These are phyloP conservation scores for Phaeotremella skinneri DNA, from an alignment of 768 basidiomycete genomes.

Conservation along the genomic window DNA sequence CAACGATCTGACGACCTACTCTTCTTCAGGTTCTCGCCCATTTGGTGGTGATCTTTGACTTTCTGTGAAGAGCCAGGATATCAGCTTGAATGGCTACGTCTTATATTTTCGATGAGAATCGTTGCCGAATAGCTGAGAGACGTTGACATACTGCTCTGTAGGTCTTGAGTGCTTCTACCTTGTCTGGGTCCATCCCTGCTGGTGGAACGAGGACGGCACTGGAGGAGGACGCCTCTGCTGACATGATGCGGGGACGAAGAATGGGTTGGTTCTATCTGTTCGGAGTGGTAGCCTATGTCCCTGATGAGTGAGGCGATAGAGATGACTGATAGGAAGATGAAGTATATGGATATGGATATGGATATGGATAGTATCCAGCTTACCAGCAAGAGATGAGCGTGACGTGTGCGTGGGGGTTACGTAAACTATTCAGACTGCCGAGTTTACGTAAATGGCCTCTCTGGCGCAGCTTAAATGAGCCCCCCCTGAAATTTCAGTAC, in stretches of 20 bases:
- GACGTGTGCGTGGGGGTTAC: not conserved
- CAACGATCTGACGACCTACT: conserved; percentile 57
- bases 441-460: no score
- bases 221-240: conserved; percentile 31
- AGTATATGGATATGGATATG: conserved; percentile 2
- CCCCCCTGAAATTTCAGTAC: not conserved
- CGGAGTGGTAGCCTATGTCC: not conserved
- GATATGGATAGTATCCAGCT: conserved; percentile 1
- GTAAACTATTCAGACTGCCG: not conserved
- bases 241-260: conserved; percentile 17
- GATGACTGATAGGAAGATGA: not conserved
- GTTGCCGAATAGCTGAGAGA: not conserved
- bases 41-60: conserved; percentile 85
- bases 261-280: no score
- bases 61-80: conserved; percentile 62
- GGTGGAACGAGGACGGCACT: conserved; percentile 31
- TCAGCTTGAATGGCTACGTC: not conserved
- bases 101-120: not conserved
- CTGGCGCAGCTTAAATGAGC: not conserved
- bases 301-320: conserved; percentile 2
- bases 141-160: conserved; percentile 50
- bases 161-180: conserved; percentile 50
- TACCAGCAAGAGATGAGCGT: not conserved
- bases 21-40: conserved; percentile 83
- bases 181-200: conserved; percentile 38